Conservation (phyloP, 2,329 filamentous ascomycete genomes). For the Conoideocrella luteorostrata region DNA sequence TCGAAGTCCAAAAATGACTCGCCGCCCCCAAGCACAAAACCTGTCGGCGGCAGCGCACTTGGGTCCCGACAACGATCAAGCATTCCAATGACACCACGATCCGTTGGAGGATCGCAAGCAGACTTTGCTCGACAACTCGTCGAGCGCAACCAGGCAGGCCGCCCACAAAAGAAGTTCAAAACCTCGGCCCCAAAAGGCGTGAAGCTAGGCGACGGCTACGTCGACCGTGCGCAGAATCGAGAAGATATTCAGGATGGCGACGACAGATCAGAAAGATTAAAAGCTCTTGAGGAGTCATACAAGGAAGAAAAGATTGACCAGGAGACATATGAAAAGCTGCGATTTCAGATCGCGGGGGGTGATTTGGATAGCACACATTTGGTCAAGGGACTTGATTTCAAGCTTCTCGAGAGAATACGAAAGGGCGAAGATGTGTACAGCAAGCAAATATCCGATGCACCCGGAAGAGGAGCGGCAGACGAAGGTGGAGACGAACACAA, state of each 20-base stretch:
- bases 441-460: constrained; percentile 17
- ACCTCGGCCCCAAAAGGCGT: constrained; percentile 77
- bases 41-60: constrained; percentile 42
- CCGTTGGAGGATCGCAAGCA: constrained; percentile 46
- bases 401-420: constrained; percentile 63
- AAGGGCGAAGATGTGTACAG: constrained; percentile 61
- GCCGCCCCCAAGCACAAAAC: constrained; percentile 26
- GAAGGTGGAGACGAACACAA: constrained; percentile 24
- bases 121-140: constrained; percentile 83
- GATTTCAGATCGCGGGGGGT: constrained; percentile 74
- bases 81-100: constrained; percentile 92
- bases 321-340: constrained; percentile 67
- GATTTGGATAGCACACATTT: constrained; percentile 76
- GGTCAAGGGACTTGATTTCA: constrained; percentile 87
- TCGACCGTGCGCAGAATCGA: constrained; percentile 69
- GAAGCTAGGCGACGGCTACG: constrained; percentile 73
- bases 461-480: constrained; percentile 24
- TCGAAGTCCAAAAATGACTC: constrained; percentile 38
- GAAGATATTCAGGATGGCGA: constrained; percentile 47
- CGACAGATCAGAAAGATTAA: constrained; percentile 58
- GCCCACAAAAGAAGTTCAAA: constrained; percentile 66
- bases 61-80: constrained; percentile 73
- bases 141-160: constrained; percentile 54
- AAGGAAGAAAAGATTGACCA: constrained; percentile 81
- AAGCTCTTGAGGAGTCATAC: constrained; percentile 72